Conservation (phyloP, 2,329 filamentous ascomycete genomes). For the Achaetomium macrosporum region DNA sequence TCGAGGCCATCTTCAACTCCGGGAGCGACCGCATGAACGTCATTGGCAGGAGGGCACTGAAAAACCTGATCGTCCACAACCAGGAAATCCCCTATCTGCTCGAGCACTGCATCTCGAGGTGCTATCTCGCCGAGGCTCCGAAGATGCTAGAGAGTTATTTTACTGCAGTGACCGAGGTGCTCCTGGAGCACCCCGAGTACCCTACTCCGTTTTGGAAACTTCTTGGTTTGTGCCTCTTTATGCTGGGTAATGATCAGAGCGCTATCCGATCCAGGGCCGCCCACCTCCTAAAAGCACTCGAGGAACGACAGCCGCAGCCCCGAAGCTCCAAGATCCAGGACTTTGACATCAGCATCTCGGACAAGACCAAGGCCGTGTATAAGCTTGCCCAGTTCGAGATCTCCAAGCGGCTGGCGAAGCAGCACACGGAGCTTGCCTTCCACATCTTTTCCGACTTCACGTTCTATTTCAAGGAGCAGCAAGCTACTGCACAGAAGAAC, state of each 20-base stretch:
- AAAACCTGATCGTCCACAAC: slow-evolving; percentile 86
- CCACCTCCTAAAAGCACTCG: slow-evolving; percentile 70
- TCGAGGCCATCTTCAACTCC: slow-evolving; percentile 89
- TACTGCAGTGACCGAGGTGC: slow-evolving; percentile 79
- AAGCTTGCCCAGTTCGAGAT: slow-evolving; percentile 97
- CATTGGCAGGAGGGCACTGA: slow-evolving; percentile 81
- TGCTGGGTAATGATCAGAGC: slow-evolving; percentile 84
- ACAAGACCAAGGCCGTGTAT: slow-evolving; percentile 97
- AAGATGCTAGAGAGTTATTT: slow-evolving; percentile 96
- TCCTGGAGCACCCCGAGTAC: slow-evolving; percentile 77
- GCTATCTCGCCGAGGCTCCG: slow-evolving; percentile 72
- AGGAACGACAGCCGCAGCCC: slow-evolving; percentile 66
- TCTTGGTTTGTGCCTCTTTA: slow-evolving; percentile 82
- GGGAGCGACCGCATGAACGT: slow-evolving; percentile 86
- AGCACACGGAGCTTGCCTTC: slow-evolving; percentile 85
- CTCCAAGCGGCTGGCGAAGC: slow-evolving; percentile 80
- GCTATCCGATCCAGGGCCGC: slow-evolving; percentile 85
- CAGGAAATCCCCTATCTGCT: slow-evolving; percentile 78
- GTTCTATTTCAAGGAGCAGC: slow-evolving; percentile 81
- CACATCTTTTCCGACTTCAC: slow-evolving; percentile 95
- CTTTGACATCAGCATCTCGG: slow-evolving; percentile 96
- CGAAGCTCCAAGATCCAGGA: slow-evolving; percentile 89
- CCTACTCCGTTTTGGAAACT: slow-evolving; percentile 86
- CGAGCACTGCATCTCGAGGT: slow-evolving; percentile 85
- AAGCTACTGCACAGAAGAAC: slow-evolving; percentile 79